Base-by-base conservation (phyloP, 2,329 filamentous ascomycete species). In the Colletotrichum spinosum region DNA sequence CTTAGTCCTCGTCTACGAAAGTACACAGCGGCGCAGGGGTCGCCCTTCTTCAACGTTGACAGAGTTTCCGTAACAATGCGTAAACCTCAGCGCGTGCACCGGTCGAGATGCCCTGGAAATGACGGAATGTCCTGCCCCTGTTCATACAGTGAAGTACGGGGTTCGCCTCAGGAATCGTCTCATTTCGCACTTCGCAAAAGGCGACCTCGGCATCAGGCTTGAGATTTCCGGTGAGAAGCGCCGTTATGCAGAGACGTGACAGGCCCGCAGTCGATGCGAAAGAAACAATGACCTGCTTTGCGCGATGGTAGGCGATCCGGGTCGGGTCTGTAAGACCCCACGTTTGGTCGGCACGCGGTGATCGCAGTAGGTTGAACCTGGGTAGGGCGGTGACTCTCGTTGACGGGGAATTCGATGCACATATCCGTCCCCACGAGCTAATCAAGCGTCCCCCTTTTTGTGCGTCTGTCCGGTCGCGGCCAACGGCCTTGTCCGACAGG, bases 351-450 rank as follows among this genome's bases (percentile, higher is more conserved):
- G 25, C 52, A 53, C 58, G 49, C 25, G 46, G 37, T 62, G 52
- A 44, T 53, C 52, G 48, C 37, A 55, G 12, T 46, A 56, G 62
- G 35, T 56, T 37, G 33, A 53, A 53, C 56, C 52, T 50, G 41
- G 33, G 15, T 52, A 56, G 34, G 62, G 58, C 62, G 54, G 46
- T 44, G 58, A 44, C 52, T 46, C 63, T 65, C 53, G 58, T 61
- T 46, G 25, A 65, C 57, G 63, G 63, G 58, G 58, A 65, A 65
- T 63, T 65, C 48, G 51, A 56, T 56, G 63, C 58, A 53, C 52
- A 65, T 62, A 65, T 65, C 62, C 62, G 58, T 56, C 62, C 59
- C 63, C 63, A 62, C 58, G 59, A 57, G 52, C 58, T 63, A 63
- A 65, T 65, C 53, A 63, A 62, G 58, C 58, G 51, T 65, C 63